phyloP scores from a whole-genome alignment of 306 rosid species.

The Rosa chinensis region DNA sequence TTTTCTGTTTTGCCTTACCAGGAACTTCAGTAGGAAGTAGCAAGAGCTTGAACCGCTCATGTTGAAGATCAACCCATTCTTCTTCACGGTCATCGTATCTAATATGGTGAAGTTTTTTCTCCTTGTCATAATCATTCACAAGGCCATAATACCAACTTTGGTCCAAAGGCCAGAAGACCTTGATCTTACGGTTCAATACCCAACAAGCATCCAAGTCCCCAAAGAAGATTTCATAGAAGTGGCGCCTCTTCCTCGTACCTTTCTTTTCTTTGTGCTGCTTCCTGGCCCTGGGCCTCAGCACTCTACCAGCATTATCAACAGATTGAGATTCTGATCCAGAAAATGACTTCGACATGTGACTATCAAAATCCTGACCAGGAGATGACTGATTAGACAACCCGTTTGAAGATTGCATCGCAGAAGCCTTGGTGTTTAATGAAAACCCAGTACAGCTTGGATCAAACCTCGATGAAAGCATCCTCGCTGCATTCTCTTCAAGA shows the following conservation, averaged over 20 bases:
- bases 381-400: slow-evolving; percentile 54
- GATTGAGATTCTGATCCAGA: slow-evolving; percentile 70
- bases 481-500: slow-evolving; percentile 97
- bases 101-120: slow-evolving; percentile 70
- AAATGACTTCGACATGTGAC: slow-evolving; percentile 43
- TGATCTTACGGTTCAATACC: slow-evolving; percentile 72
- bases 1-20: slow-evolving; percentile 44
- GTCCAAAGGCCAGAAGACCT: slow-evolving; percentile 96
- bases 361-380: slow-evolving; percentile 48
- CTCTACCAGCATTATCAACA: slow-evolving; percentile 66
- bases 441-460: slow-evolving; percentile 95
- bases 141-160: slow-evolving; percentile 92
- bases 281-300: slow-evolving; percentile 91
- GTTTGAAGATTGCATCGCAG: slow-evolving; percentile 48
- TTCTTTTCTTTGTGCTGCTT: slow-evolving; percentile 59
- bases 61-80: slow-evolving; percentile 90
- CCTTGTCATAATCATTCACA: slow-evolving; percentile 62
- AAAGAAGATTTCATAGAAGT: slow-evolving; percentile 74
- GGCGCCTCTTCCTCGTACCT: slow-evolving; percentile 72
- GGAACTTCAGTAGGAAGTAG: slow-evolving; percentile 89
- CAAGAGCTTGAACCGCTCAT: slow-evolving; percentile 91
- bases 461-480: slow-evolving; percentile 97
- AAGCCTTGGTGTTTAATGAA: slow-evolving; percentile 56
- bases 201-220: slow-evolving; percentile 68
- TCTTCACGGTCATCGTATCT: slow-evolving; percentile 94